These are phyloP conservation scores for Talinum fruticosum DNA, from an alignment of 148 eudicot species.

Conservation along the genomic window DNA sequence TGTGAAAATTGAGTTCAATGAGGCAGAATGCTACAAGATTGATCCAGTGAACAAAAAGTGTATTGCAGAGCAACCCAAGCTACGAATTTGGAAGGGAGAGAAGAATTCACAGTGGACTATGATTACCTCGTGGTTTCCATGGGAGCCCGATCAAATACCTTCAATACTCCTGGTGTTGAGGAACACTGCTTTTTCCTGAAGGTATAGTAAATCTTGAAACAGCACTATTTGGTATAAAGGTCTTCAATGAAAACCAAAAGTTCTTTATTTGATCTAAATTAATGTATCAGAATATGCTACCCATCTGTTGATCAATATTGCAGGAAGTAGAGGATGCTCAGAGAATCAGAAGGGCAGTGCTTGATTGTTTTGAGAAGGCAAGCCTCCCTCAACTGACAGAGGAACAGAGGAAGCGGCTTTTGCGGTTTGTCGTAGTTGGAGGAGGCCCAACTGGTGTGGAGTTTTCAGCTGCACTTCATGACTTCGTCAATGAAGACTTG, in stretches of 20 bases:
- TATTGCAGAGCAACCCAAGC: slow-evolving; percentile 35
- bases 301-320: background rate
- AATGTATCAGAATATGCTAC: background rate
- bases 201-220: slow-evolving; percentile 21
- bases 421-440: slow-evolving; percentile 65
- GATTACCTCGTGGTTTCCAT: slow-evolving; percentile 57
- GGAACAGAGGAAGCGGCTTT: slow-evolving; percentile 41
- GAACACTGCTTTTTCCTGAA: slow-evolving; percentile 57
- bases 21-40: slow-evolving; percentile 63
- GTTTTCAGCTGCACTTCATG: slow-evolving; percentile 69
- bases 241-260: background rate
- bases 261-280: background rate
- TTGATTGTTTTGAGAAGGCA: slow-evolving; percentile 70
- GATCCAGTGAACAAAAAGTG: slow-evolving; percentile 49
- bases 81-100: slow-evolving; percentile 30
- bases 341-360: slow-evolving; percentile 48
- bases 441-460: slow-evolving; percentile 79
- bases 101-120: slow-evolving; percentile 50
- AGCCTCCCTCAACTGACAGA: slow-evolving; percentile 52
- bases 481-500: slow-evolving; percentile 56
- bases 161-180: slow-evolving; percentile 61
- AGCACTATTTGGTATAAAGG: too few relatives aligned
- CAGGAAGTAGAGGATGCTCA: slow-evolving; percentile 76
- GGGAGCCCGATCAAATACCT: slow-evolving; percentile 58
- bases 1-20: slow-evolving; percentile 36